Conservation (phyloP, 129 eudicot species). For the Tagetes erecta region DNA sequence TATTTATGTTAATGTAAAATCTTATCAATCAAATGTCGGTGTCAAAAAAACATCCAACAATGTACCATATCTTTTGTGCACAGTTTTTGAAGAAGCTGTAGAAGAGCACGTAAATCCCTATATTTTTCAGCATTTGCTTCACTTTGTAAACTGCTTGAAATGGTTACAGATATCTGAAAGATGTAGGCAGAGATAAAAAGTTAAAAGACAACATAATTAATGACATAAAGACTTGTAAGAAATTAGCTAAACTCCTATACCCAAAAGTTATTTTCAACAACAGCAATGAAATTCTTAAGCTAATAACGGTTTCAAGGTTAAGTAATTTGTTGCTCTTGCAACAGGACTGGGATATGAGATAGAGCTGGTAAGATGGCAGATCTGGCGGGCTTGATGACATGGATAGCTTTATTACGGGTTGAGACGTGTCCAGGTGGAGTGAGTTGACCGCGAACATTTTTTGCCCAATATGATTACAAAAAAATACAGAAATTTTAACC, state of each 20-base stretch:
- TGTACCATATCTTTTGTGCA: constrained; percentile 91
- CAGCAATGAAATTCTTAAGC: background rate
- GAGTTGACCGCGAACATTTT: background rate
- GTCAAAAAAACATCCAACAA: constrained; percentile 3
- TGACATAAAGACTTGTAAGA: background rate
- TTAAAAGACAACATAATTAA: constrained; percentile 17
- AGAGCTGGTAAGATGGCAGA: constrained; percentile 1
- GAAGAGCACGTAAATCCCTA: constrained; percentile 83
- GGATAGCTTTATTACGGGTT: background rate
- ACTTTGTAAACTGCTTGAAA: constrained; percentile 74
- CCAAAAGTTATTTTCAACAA: constrained; percentile 1
- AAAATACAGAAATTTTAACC: background rate
- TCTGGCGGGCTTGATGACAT: background rate
- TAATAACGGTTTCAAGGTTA: no score
- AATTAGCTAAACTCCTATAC: background rate
- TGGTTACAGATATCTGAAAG: constrained; percentile 68
- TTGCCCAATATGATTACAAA: background rate
- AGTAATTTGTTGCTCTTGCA: constrained; percentile 7
- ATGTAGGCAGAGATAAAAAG: constrained; percentile 14
- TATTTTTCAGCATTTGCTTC: constrained; percentile 91
- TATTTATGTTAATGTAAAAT: background rate
- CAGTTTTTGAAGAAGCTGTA: constrained; percentile 76
- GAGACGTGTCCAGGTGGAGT: background rate
- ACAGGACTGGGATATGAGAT: background rate
- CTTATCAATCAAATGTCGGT: constrained; percentile 11